Conservation (phyloP, 768 basidiomycete species). For the Tylopilus intermedius region DNA sequence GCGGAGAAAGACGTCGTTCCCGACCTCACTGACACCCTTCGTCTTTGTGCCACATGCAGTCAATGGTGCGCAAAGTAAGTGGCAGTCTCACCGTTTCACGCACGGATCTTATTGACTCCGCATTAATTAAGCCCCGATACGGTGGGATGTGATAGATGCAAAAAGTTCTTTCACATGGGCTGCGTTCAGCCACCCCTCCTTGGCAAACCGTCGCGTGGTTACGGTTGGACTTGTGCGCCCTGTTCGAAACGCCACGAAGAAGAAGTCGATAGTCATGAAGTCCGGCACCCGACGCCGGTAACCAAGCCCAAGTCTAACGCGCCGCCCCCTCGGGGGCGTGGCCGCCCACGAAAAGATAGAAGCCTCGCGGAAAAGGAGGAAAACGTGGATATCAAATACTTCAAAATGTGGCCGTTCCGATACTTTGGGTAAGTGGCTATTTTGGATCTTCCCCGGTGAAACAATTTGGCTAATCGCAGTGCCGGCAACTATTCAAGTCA, state of each 20-base stretch:
- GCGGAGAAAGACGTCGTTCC: slow-evolving; percentile 91
- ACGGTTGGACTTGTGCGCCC: slow-evolving; percentile 95
- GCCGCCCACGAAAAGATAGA: slow-evolving; percentile 74
- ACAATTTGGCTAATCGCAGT: slow-evolving; percentile 7
- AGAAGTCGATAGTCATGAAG: slow-evolving; percentile 72
- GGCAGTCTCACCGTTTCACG: slow-evolving; percentile 7
- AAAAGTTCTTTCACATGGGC: slow-evolving; percentile 89
- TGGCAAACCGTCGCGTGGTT: slow-evolving; percentile 91
- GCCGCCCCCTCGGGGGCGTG: slow-evolving; percentile 66
- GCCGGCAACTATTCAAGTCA: slow-evolving; percentile 43
- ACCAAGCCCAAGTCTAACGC: slow-evolving; percentile 65
- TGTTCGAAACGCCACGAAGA: slow-evolving; percentile 87
- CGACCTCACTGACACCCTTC: slow-evolving; percentile 81
- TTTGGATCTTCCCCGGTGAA: neutral
- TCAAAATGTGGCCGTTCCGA: slow-evolving; percentile 89
- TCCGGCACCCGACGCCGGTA: slow-evolving; percentile 52
- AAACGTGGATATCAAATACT: slow-evolving; percentile 74
- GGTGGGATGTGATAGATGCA: slow-evolving; percentile 88
- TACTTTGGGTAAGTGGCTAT: slow-evolving; percentile 81
- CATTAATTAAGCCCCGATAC: slow-evolving; percentile 60
- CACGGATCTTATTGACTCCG: slow-evolving; percentile 22
- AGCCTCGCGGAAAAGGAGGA: slow-evolving; percentile 71
- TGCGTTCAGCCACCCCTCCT: slow-evolving; percentile 89
- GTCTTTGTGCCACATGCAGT: slow-evolving; percentile 80
- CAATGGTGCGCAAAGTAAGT: slow-evolving; percentile 87